A percentile compares a stretch with the other conserved stretches of the same genome.
phyloP scores from a whole-genome alignment of 73 alveolate species.

The Effrenium voratum region DNA sequence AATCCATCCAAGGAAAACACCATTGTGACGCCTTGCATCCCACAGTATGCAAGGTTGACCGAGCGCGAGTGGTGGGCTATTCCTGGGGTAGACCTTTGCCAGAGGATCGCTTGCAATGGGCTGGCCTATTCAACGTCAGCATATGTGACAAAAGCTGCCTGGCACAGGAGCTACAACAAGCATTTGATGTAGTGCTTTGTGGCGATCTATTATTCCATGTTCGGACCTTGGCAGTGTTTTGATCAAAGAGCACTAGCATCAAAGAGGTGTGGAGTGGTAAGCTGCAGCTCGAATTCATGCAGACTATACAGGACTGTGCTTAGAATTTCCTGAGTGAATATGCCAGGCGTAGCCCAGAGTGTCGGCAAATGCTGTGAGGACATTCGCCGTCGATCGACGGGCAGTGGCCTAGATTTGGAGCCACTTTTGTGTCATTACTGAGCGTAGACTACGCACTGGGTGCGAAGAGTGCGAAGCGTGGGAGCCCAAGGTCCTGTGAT shows the following conservation, averaged over 20 bases:
- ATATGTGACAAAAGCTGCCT: background rate
- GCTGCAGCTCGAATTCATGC: conserved; percentile 55
- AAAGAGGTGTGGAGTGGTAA: conserved; percentile 52
- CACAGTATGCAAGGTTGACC: conserved; percentile 3
- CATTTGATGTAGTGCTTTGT: conserved; percentile 37
- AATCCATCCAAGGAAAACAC: too few relatives aligned
- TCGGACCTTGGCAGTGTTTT: background rate
- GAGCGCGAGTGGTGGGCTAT: conserved; percentile 35
- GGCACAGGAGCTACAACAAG: conserved; percentile 47
- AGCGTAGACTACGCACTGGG: too few relatives aligned
- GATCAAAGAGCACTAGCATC: background rate
- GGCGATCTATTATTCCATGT: conserved; percentile 65
- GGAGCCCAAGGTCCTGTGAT: conserved; percentile 51
- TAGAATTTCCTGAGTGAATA: too few relatives aligned
- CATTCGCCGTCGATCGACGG: too few relatives aligned
- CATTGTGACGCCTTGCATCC: background rate
- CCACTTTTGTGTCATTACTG: too few relatives aligned
- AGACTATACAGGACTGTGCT: conserved; percentile 52
- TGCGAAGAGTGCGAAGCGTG: too few relatives aligned
- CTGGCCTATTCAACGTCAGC: background rate
- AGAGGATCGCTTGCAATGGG: background rate
- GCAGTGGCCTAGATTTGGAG: too few relatives aligned
- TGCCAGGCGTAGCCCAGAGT: too few relatives aligned
- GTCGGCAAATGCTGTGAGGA: too few relatives aligned
- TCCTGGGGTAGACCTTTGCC: conserved; percentile 74